Base-by-base conservation (phyloP, 2,329 filamentous ascomycete species). In the Onygena corvina region DNA sequence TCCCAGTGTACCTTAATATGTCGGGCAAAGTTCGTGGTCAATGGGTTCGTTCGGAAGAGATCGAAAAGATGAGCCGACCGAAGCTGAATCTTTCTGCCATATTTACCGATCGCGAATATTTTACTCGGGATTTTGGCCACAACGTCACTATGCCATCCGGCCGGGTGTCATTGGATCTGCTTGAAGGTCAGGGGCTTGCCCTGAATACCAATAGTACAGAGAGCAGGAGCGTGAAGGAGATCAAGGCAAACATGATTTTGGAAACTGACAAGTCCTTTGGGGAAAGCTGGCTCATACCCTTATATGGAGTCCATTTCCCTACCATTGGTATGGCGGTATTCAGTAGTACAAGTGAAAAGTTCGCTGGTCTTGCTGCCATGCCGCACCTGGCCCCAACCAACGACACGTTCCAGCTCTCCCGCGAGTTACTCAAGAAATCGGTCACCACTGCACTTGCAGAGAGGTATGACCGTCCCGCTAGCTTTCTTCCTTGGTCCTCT, bases 341-440 rank as follows among this genome's bases (percentile, higher is more conserved):
- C 61, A 86, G 84, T 1, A 95, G 90, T 0, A 90, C 88, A 44
- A 95, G 88, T 64, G 85, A 94, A 61, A 95, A 94, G 70, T 92
- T 92, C 60, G 80, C 83, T n/a, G 89, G 92, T 36, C 82, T 96
- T 50, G 94, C 94, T 63, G 84, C 82, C 2, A 70, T 96, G 42
- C 89, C 92, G 21, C 88, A 96, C 64, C 75, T 98, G 47, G 74
- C 84, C 0, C 76, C 86, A 12, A 76, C 74, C 4, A 60, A 69
- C 18, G 67, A 71, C 50, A 68, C 71, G 1, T 82, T 77, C 57
- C 64, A 60, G 73, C 76, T 53, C 73, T 79, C 68, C 64, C 82
- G 69, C 60, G 70, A 71, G 46, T 69, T 94, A 12, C 71, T 96
- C 30, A 85, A 90, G 58, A 72, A 76, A 55, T 89, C 85, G 0